Percentiles rank a stretch among this genome's conserved stretches.
Conservation (phyloP, 2,329 filamentous ascomycete species). For the Colletotrichum sojae region DNA sequence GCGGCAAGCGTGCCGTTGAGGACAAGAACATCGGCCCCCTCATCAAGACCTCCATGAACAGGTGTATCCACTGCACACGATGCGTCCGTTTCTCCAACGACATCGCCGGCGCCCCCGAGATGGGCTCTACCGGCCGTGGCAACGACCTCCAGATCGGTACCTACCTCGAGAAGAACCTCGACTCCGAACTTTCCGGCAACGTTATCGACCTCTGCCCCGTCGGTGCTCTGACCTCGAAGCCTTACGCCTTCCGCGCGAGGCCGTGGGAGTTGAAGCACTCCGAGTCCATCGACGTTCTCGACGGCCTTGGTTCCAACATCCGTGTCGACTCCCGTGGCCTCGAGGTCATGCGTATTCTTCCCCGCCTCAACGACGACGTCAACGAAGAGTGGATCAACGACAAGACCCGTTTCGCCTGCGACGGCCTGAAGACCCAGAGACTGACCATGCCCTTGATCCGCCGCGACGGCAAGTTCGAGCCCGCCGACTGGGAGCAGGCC, state of each 20-base stretch:
- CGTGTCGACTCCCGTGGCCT: conserved; percentile 92
- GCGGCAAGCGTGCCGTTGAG: conserved; percentile 96
- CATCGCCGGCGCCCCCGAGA: conserved; percentile 93
- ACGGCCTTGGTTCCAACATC: conserved; percentile 94
- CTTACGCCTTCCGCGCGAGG: conserved; percentile 95
- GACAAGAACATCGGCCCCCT: conserved; percentile 99
- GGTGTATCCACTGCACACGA: conserved; percentile 98
- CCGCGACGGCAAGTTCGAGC: conserved; percentile 90
- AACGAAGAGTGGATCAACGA: conserved; percentile 99
- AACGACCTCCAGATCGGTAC: conserved; percentile 99
- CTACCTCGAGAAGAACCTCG: conserved; percentile 93
- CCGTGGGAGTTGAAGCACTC: conserved; percentile 98
- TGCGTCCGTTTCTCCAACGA: conserved; percentile 99
- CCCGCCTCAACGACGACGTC: conserved; percentile 95
- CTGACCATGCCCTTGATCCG: conserved; percentile 93
- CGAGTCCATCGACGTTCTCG: conserved; percentile 94
- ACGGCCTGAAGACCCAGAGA: conserved; percentile 95
- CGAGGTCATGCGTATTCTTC: conserved; percentile 95
- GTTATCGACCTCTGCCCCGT: conserved; percentile 99
- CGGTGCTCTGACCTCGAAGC: conserved; percentile 95
- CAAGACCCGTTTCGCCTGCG: conserved; percentile 96
- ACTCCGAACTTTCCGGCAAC: conserved; percentile 96
- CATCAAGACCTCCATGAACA: conserved; percentile 99
- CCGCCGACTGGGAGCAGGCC: conserved; percentile 95
- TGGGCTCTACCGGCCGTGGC: conserved; percentile 94